Evolutionary conservation across 2,329 filamentous ascomycete species (phyloP), one percentile per base, ranked within the genome.

Genomic region (Fusarium transvaalense): DNA sequence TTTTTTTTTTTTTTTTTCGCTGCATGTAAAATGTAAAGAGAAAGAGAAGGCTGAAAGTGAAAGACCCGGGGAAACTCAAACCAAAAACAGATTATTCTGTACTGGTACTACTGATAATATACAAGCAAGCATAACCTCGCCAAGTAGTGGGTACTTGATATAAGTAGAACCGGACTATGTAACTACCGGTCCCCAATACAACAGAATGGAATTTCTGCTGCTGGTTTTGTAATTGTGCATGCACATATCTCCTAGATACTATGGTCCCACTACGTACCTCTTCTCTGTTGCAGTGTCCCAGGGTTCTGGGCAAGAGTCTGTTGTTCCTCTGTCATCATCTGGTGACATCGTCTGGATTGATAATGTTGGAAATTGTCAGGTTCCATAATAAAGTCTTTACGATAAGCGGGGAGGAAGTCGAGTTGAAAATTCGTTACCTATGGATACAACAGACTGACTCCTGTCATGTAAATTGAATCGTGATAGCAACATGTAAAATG

Each of bases 171-270:
- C 35, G 50, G 29, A 27, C n/a, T 41, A 31, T 37, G 13, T 46
- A 43, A 41, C 29, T 60, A 43, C 53, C 48, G 29, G 64, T 65
- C 64, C 48, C 53, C 13, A 55, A 43, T 65, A 52, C 64, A 51
- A 27, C 17, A 31, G 46, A 51, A 35, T 46, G 10, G 25, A 25
- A 58, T 37, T 61, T 41, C 39, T n/a, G 19, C 23, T 57, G 19
- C 45, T 48, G 52, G 37, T 59, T 23, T n/a, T 45, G 58, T 51
- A 27, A 17, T 27, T 45, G n/a, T 48, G 32, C 31, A 62, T n/a
- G n/a, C n/a, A n/a, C n/a, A n/a, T n/a, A n/a, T n/a, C n/a, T n/a
- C n/a, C n/a, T n/a, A n/a, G n/a, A n/a, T n/a, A n/a, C n/a, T n/a
- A n/a, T 57, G 39, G 52, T 43, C 59, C 53, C 64, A 68, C 61